phyloP scores from a whole-genome alignment of 306 rosid genomes.

The Purshia tridentata region DNA sequence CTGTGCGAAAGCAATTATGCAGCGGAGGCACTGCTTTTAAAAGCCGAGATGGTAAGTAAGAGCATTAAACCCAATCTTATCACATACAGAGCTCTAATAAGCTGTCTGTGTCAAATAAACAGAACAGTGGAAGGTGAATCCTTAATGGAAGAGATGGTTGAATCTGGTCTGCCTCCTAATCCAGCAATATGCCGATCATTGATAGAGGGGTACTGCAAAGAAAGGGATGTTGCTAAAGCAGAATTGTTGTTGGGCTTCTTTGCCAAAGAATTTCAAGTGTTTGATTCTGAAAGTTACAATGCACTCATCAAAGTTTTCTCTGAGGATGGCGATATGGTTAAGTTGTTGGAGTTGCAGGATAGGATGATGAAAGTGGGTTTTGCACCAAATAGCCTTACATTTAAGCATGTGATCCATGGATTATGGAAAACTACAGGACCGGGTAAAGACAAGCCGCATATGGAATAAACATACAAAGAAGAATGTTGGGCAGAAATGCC shows the following conservation, averaged over 20 bases:
- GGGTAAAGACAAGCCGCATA: slow-evolving; percentile 17
- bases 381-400: slow-evolving; percentile 67
- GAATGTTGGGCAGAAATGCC: not conserved
- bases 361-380: slow-evolving; percentile 62
- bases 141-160: slow-evolving; percentile 63
- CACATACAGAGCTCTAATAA: slow-evolving; percentile 54
- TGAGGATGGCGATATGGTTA: slow-evolving; percentile 51
- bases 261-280: slow-evolving; percentile 58
- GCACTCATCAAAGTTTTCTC: slow-evolving; percentile 45
- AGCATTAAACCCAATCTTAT: slow-evolving; percentile 39
- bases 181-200: slow-evolving; percentile 49
- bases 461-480: not conserved
- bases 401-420: slow-evolving; percentile 59
- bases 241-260: slow-evolving; percentile 55
- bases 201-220: slow-evolving; percentile 60
- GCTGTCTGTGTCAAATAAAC: slow-evolving; percentile 44
- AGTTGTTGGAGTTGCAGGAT: slow-evolving; percentile 75
- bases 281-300: slow-evolving; percentile 74
- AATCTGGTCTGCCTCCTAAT: slow-evolving; percentile 55
- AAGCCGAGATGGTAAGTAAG: slow-evolving; percentile 44
- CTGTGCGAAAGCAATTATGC: slow-evolving; percentile 49
- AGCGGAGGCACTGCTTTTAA: slow-evolving; percentile 54
- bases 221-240: slow-evolving; percentile 53
- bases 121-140: slow-evolving; percentile 56
- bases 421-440: slow-evolving; percentile 47